phyloP scores from a whole-genome alignment of 106 monocot genomes.

The Chionographis japonica region DNA sequence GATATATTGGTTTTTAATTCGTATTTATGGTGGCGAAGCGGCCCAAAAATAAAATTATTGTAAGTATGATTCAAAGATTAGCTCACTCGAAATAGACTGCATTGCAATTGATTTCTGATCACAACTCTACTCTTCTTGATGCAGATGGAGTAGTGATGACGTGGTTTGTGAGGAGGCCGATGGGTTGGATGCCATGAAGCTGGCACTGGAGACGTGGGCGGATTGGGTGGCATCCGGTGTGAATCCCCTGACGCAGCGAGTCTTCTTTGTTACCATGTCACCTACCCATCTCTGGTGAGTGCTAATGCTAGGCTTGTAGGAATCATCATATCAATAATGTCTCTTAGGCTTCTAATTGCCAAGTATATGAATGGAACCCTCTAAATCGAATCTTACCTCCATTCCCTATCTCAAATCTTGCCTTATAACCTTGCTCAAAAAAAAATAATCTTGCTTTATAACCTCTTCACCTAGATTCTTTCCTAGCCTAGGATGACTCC shows the following conservation, averaged over 20 bases:
- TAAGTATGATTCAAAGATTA: slow-evolving; percentile 21
- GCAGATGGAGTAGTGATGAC: slow-evolving; percentile 43
- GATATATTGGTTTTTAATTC: slow-evolving; percentile 79
- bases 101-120: background rate
- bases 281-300: slow-evolving; percentile 87
- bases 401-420: too few species aligned
- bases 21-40: slow-evolving; percentile 86
- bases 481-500: too few species aligned
- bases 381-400: too few species aligned
- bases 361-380: too few species aligned
- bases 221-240: slow-evolving; percentile 47
- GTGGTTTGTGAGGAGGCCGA: slow-evolving; percentile 50
- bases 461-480: too few species aligned
- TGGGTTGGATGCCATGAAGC: slow-evolving; percentile 52
- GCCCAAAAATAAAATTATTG: slow-evolving; percentile 68
- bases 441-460: too few species aligned
- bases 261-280: slow-evolving; percentile 82
- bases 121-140: slow-evolving; percentile 4
- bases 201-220: slow-evolving; percentile 73
- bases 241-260: slow-evolving; percentile 31
- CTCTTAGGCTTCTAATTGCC: too few species aligned
- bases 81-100: background rate
- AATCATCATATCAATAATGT: too few species aligned
- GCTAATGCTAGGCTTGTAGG: background rate
- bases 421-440: too few species aligned